These are phyloP conservation scores for Rhizophagus clarus DNA, from an alignment of 192 early-diverging fungal species.

Conservation along the genomic window DNA sequence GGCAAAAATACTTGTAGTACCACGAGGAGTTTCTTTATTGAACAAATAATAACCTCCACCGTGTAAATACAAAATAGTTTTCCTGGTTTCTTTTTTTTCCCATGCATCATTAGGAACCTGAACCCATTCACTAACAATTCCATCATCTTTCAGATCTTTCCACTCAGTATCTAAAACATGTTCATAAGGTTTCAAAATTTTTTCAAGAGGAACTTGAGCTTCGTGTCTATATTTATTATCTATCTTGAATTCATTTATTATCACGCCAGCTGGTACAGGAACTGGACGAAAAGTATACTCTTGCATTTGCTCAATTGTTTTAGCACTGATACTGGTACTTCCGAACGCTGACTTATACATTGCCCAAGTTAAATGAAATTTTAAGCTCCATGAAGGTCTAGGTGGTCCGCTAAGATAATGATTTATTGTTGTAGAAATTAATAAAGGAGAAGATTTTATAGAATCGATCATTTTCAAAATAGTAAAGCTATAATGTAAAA, in stretches of 20 bases:
- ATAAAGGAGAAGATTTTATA: conserved; percentile 20
- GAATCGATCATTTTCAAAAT: too few relatives aligned
- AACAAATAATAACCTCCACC: not conserved
- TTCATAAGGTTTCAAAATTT: conserved; percentile 28
- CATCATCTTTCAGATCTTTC: too few relatives aligned
- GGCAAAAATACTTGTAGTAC: conserved; percentile 47
- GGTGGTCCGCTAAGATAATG: not conserved
- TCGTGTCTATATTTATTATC: not conserved
- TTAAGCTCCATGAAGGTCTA: conserved; percentile 45
- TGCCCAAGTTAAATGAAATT: conserved; percentile 38
- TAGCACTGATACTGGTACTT: not conserved
- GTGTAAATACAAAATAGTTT: too few relatives aligned
- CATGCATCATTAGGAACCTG: too few relatives aligned
- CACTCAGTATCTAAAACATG: too few relatives aligned
- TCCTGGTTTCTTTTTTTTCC: too few relatives aligned
- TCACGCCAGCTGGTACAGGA: conserved; percentile 32
- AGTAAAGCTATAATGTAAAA: too few relatives aligned
- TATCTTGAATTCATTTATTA: conserved; percentile 32
- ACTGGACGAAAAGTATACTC: conserved; percentile 18
- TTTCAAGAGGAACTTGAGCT: conserved; percentile 39
- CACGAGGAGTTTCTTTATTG: not conserved
- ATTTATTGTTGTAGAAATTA: conserved; percentile 39
- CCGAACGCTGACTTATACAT: conserved; percentile 36
- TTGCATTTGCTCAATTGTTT: conserved; percentile 46
- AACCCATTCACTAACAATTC: too few relatives aligned